Percentiles rank a stretch among this genome's conserved stretches.
These are phyloP conservation scores for Dysphania ambrosioides DNA, from an alignment of 148 eudicot species.

Conservation along the genomic window DNA sequence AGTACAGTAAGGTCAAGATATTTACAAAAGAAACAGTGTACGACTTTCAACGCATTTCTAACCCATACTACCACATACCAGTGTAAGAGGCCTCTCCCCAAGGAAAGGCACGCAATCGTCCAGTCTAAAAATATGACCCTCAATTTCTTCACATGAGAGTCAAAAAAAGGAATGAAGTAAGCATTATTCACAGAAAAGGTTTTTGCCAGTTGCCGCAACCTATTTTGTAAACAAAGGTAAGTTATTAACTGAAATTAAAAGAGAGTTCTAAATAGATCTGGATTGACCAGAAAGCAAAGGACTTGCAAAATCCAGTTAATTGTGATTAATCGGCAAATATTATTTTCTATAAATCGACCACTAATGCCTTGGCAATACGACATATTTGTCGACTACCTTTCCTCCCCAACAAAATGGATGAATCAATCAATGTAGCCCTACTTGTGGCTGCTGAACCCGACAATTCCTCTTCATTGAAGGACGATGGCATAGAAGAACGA, in stretches of 20 bases:
- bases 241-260: neutral
- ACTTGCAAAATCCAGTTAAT: slow-evolving; percentile 10
- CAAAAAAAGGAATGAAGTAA: neutral
- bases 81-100: too few relatives aligned
- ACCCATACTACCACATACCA: too few relatives aligned
- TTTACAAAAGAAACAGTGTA: too few relatives aligned
- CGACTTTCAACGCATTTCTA: too few relatives aligned
- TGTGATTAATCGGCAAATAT: neutral
- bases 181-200: neutral
- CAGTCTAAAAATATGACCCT: too few relatives aligned
- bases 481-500: slow-evolving; percentile 42
- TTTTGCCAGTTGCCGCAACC: too few relatives aligned
- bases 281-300: slow-evolving; percentile 29
- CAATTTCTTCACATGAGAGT: neutral
- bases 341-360: neutral
- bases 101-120: too few relatives aligned
- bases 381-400: neutral
- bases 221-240: slow-evolving; percentile 4
- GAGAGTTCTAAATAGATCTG: neutral
- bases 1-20: too few relatives aligned
- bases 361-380: neutral
- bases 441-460: slow-evolving; percentile 22
- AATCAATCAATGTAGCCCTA: slow-evolving; percentile 22
- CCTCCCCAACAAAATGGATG: slow-evolving; percentile 16
- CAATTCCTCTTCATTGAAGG: slow-evolving; percentile 18